Evolutionary conservation across 345 rosid genomes (phyloP).

Genomic region (Hypericum perforatum): DNA sequence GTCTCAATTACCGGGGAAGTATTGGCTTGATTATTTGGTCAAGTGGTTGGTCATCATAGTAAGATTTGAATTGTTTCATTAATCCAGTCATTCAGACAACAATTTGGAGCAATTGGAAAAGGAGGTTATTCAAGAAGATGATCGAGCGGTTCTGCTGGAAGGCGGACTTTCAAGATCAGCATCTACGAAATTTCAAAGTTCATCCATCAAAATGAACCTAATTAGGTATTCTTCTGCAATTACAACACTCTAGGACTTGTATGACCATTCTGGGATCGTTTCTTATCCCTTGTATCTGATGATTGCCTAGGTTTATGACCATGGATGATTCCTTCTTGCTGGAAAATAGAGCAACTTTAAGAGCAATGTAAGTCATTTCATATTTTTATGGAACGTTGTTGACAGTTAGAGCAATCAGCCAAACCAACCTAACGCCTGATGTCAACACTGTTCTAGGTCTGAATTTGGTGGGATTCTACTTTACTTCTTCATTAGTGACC

Average conservation of each 20-base stretch:
- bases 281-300: slow-evolving; percentile 12
- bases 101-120: slow-evolving; percentile 71
- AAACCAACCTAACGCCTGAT: slow-evolving; percentile 4
- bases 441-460: slow-evolving; percentile 37
- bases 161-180: slow-evolving; percentile 79
- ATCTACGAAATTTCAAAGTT: slow-evolving; percentile 56
- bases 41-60: too few relatives aligned
- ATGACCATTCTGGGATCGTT: slow-evolving; percentile 6
- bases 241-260: not conserved
- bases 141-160: slow-evolving; percentile 73
- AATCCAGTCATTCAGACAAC: slow-evolving; percentile 82
- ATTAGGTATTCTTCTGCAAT: slow-evolving; percentile 40
- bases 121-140: slow-evolving; percentile 61
- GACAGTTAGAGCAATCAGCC: slow-evolving; percentile 8
- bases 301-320: slow-evolving; percentile 54
- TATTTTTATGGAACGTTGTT: not conserved
- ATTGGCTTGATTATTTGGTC: too few relatives aligned
- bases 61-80: too few relatives aligned
- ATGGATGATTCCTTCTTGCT: slow-evolving; percentile 92
- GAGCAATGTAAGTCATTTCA: slow-evolving; percentile 62
- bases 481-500: slow-evolving; percentile 77
- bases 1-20: too few relatives aligned
- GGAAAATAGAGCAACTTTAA: slow-evolving; percentile 71
- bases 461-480: slow-evolving; percentile 68
- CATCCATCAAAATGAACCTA: slow-evolving; percentile 59